Evolutionary conservation across 192 early-diverging fungal species (phyloP).

Genomic region (Diversispora eburnea): DNA sequence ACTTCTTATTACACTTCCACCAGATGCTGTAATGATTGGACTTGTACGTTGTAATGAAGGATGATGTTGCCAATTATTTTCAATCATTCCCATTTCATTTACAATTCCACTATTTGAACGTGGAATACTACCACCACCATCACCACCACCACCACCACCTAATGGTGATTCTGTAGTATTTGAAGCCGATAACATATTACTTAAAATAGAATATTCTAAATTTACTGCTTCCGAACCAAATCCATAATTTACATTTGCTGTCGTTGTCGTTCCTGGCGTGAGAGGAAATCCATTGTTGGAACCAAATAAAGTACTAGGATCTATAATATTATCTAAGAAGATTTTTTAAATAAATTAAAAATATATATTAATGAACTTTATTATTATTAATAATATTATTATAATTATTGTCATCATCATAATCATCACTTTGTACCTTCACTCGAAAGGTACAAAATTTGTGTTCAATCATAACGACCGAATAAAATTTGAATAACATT

Average conservation of each 20-base stretch:
- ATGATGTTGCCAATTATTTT: slow-evolving; percentile 33
- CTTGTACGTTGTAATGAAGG: slow-evolving; percentile 30
- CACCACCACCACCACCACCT: no score
- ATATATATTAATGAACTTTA: neutral
- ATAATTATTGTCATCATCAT: no score
- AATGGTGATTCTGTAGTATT: slow-evolving; percentile 45
- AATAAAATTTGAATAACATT: no score
- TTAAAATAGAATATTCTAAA: slow-evolving; percentile 85
- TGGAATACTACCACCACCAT: no score
- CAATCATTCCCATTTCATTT: slow-evolving; percentile 36
- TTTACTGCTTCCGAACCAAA: slow-evolving; percentile 90
- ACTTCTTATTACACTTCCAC: no score
- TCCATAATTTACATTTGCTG: slow-evolving; percentile 37
- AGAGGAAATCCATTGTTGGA: slow-evolving; percentile 31
- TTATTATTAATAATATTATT: no score
- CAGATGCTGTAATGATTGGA: slow-evolving; percentile 9
- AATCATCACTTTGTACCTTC: no score
- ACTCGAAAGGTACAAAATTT: no score
- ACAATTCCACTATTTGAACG: slow-evolving; percentile 28
- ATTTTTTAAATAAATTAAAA: neutral
- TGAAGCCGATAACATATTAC: slow-evolving; percentile 75
- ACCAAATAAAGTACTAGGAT: slow-evolving; percentile 16
- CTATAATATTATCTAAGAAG: slow-evolving; percentile 12
- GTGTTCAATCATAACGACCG: no score
- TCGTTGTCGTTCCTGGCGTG: neutral